Base-by-base conservation (phyloP, 257 asterid species). In the Solanum appendiculatum region DNA sequence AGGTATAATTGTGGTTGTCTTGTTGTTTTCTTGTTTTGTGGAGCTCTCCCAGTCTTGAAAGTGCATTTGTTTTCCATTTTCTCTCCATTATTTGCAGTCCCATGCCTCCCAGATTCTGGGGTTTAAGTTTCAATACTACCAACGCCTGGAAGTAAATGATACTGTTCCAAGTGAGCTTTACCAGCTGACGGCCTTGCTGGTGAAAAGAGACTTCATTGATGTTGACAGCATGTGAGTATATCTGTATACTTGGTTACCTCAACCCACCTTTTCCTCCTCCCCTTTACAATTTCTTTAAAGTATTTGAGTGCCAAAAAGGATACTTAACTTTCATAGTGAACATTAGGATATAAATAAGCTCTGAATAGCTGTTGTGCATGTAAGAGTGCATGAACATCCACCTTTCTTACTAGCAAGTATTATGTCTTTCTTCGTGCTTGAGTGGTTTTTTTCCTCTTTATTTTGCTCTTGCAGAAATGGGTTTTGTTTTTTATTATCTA, bases 71-170 rank as follows among this genome's bases (percentile, higher is more conserved):
- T 64, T 37, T 82, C 39, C 21, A 81, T 48, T 77, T 86, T 34
- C 31, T 69, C 48, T 31, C 78, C 31, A 58, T 88, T 85, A 83
- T 88, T 86, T 92, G 87, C 98, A 97, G 99, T 97, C 99, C 87
- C 98, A 95, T 88, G 99, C 99, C 85, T 94, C 99, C 33, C 99
- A 97, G 87, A 93, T 97, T 90, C 95, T 97, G 87, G 99, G 99
- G 86, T 96, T 96, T 91, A 97, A 97, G 93, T 97, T 97, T 88
- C 98, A 96, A 89, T 95, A 95, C 90, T 96, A 96, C 88, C 99
- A 97, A 93, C 97, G 97, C 8, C 83, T 88, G 91, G 99, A 97
- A 88, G 92, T 94, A 20, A 89, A 85, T 85, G 87, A 81, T 87
- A 93, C 94, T 85, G 97, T 93, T 48, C 99, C 99, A 16, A 85